Conservation (phyloP, 2,329 filamentous ascomycete genomes). For the Colletotrichum sidae region DNA sequence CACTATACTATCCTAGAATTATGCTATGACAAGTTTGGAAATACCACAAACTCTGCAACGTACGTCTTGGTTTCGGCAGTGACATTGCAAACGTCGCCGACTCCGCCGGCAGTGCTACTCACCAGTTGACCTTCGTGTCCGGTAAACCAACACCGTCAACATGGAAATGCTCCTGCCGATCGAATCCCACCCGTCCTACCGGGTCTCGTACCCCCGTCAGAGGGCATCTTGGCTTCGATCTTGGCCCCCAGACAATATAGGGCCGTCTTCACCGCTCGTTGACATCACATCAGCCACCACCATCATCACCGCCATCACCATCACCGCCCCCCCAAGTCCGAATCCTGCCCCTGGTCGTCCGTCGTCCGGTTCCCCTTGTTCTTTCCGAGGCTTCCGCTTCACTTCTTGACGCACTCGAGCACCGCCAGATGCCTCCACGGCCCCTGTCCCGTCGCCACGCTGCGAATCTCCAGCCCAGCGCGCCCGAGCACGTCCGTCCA, state of each 20-base stretch:
- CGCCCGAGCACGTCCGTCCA: slow-evolving; percentile 41
- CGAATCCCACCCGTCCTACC: slow-evolving; percentile 1
- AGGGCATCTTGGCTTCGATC: neutral
- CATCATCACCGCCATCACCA: neutral
- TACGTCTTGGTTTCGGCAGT: neutral
- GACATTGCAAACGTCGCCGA: too few relatives aligned
- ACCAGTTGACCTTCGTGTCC: neutral
- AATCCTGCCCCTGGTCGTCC: neutral
- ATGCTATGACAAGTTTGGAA: too few relatives aligned
- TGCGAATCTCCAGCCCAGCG: slow-evolving; percentile 44
- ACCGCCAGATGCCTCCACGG: slow-evolving; percentile 35
- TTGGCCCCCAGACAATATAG: neutral
- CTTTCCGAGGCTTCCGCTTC: neutral
- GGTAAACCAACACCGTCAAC: neutral
- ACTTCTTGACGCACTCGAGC: slow-evolving; percentile 39
- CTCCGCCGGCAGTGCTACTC: neutral
- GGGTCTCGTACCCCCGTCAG: slow-evolving; percentile 8
- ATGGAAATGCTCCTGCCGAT: slow-evolving; percentile 14
- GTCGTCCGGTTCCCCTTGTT: too few relatives aligned
- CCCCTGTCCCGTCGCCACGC: slow-evolving; percentile 38
- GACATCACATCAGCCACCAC: neutral
- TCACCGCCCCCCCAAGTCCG: neutral
- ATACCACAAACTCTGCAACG: too few relatives aligned
- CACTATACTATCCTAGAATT: neutral
- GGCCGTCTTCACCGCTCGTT: slow-evolving; percentile 14